phyloP scores from a whole-genome alignment of 192 early-diverging fungal species.

The Mortierella claussenii region DNA sequence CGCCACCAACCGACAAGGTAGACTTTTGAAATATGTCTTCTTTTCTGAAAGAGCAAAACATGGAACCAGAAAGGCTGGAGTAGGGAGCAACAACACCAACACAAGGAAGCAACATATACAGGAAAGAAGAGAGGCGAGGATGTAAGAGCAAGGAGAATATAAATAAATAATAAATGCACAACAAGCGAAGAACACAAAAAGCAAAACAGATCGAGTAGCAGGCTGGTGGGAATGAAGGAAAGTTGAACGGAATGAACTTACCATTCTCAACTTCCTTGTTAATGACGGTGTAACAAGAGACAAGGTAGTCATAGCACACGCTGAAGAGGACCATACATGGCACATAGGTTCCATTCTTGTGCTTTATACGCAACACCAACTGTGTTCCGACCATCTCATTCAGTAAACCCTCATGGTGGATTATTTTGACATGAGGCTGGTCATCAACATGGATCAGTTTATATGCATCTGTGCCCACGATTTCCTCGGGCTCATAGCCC shows the following conservation, averaged over 20 bases:
- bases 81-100: too few relatives aligned
- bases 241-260: too few relatives aligned
- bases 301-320: constrained; percentile 45
- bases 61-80: too few relatives aligned
- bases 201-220: not conserved
- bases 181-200: not conserved
- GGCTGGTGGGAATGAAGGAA: too few relatives aligned
- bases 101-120: too few relatives aligned
- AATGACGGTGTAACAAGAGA: constrained; percentile 33
- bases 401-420: constrained; percentile 51
- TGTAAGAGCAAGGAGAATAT: too few relatives aligned
- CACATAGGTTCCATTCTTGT: constrained; percentile 49
- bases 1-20: too few relatives aligned
- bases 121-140: too few relatives aligned
- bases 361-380: constrained; percentile 42
- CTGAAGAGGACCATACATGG: constrained; percentile 35
- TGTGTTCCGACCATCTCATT: constrained; percentile 56
- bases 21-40: too few relatives aligned
- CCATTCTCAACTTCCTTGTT: constrained; percentile 14
- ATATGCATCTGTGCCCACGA: constrained; percentile 54
- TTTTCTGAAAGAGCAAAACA: too few relatives aligned
- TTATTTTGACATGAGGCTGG: constrained; percentile 22
- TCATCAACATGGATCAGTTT: constrained; percentile 55
- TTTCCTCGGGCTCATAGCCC: constrained; percentile 57
- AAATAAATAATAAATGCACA: not conserved